phyloP scores from a whole-genome alignment of 2,329 filamentous ascomycete species.

The Elsinoe necatrix region DNA sequence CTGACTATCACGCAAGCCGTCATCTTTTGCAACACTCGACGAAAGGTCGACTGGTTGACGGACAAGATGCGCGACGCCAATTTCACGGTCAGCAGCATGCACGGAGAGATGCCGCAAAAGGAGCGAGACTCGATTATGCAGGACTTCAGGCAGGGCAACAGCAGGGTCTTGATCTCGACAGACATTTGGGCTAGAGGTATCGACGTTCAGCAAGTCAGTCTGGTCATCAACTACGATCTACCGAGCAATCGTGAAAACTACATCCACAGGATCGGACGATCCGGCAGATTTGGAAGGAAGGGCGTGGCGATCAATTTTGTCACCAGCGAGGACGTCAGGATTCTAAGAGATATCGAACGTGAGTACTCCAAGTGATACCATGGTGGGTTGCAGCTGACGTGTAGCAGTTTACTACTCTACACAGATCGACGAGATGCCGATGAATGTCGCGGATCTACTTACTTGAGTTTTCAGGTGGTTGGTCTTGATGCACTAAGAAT shows the following conservation, averaged over 20 bases:
- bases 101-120: slow-evolving; percentile 98
- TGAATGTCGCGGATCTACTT: slow-evolving; percentile 56
- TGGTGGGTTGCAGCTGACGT: slow-evolving; percentile 28
- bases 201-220: slow-evolving; percentile 93
- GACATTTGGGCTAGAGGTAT: slow-evolving; percentile 98
- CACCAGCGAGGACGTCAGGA: slow-evolving; percentile 94
- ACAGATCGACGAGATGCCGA: slow-evolving; percentile 97
- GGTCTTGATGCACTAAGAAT: neutral
- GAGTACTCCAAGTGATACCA: slow-evolving; percentile 34
- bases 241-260: slow-evolving; percentile 99
- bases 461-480: slow-evolving; percentile 21
- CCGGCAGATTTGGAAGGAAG: slow-evolving; percentile 91
- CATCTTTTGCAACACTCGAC: slow-evolving; percentile 98
- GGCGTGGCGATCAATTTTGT: slow-evolving; percentile 99
- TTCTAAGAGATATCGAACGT: slow-evolving; percentile 93
- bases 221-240: slow-evolving; percentile 98
- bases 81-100: slow-evolving; percentile 98
- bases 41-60: slow-evolving; percentile 98
- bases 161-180: slow-evolving; percentile 89
- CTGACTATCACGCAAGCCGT: slow-evolving; percentile 97
- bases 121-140: slow-evolving; percentile 99
- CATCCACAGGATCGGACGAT: slow-evolving; percentile 95
- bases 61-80: slow-evolving; percentile 99
- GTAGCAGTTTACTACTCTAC: slow-evolving; percentile 79
- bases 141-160: slow-evolving; percentile 95